phyloP scores from a whole-genome alignment of 352 stramenopile genomes.

The Phytopythium chamaehyphon region DNA sequence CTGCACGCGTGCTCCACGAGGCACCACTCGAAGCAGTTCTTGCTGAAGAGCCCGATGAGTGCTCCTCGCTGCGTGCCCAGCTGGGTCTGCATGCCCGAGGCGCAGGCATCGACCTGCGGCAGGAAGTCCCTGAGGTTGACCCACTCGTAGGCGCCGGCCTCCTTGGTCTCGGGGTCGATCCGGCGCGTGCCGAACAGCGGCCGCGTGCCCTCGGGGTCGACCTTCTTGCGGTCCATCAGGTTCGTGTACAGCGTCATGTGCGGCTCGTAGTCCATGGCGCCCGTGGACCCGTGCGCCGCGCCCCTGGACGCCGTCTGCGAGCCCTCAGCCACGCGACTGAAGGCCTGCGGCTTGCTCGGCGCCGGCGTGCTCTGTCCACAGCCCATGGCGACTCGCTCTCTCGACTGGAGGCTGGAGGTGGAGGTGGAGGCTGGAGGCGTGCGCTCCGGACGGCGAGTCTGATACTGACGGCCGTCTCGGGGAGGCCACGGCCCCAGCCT shows the following conservation, averaged over 20 bases:
- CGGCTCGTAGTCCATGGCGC: constrained; percentile 19
- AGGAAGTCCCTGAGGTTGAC: constrained; percentile 51
- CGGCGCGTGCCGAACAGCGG: constrained; percentile 36
- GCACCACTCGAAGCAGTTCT: constrained; percentile 73
- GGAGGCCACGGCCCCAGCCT: no score
- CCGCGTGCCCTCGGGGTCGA: constrained; percentile 21
- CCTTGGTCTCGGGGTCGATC: constrained; percentile 28
- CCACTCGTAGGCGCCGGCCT: constrained; percentile 48
- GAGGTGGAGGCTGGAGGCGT: neutral
- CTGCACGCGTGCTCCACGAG: constrained; percentile 49
- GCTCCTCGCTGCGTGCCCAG: constrained; percentile 40
- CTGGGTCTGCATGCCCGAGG: constrained; percentile 29
- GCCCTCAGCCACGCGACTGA: constrained; percentile 9
- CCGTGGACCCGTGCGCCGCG: constrained; percentile 16
- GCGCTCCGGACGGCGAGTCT: neutral
- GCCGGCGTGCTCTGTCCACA: constrained; percentile 1
- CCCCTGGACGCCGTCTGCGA: constrained; percentile 18
- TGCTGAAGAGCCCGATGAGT: constrained; percentile 55
- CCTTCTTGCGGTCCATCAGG: constrained; percentile 25
- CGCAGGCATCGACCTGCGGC: constrained; percentile 29
- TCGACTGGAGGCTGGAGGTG: neutral
- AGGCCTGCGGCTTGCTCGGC: neutral
- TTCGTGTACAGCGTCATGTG: constrained; percentile 42
- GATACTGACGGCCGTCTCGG: constrained; percentile 1
- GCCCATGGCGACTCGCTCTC: neutral